Percentiles rank a stretch among this genome's conserved stretches.
Conservation (phyloP, 2,329 filamentous ascomycete species). For the Alternaria postmessia region DNA sequence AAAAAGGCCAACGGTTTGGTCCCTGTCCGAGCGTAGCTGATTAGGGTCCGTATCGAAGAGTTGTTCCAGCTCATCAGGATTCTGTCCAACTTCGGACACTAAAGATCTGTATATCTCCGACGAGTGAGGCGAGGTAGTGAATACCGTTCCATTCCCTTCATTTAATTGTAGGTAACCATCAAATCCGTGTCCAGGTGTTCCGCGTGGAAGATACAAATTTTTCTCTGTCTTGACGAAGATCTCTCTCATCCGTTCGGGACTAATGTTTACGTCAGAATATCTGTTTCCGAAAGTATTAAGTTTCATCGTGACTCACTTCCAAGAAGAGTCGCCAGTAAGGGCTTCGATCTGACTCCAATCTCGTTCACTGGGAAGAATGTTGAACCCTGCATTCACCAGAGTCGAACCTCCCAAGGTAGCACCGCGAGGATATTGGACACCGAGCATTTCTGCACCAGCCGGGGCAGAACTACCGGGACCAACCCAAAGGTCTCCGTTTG, state of each 20-base stretch:
- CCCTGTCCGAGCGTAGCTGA: neutral
- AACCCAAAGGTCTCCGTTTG: neutral
- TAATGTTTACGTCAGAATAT: neutral
- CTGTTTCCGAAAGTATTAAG: neutral
- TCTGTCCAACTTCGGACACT: conserved; percentile 34
- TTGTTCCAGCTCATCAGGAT: neutral
- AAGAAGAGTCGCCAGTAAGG: conserved; percentile 67
- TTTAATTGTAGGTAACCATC: conserved; percentile 59
- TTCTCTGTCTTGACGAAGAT: conserved; percentile 64
- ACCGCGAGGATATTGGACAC: conserved; percentile 1
- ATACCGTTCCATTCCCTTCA: neutral
- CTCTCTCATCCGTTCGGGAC: conserved; percentile 58
- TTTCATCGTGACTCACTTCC: conserved; percentile 45
- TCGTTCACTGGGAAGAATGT: conserved; percentile 59
- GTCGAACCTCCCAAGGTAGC: neutral
- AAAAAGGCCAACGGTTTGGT: neutral
- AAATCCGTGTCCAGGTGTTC: conserved; percentile 61
- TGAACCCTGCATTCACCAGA: neutral
- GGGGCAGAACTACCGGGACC: neutral
- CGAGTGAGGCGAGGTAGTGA: neutral
- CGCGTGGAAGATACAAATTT: conserved; percentile 59
- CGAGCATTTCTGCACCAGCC: neutral
- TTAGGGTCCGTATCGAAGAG: neutral
- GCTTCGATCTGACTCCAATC: conserved; percentile 67
- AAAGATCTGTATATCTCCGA: neutral